Evolutionary conservation across 208 protist species (phyloP).

Genomic region (Leishmania tropica): DNA sequence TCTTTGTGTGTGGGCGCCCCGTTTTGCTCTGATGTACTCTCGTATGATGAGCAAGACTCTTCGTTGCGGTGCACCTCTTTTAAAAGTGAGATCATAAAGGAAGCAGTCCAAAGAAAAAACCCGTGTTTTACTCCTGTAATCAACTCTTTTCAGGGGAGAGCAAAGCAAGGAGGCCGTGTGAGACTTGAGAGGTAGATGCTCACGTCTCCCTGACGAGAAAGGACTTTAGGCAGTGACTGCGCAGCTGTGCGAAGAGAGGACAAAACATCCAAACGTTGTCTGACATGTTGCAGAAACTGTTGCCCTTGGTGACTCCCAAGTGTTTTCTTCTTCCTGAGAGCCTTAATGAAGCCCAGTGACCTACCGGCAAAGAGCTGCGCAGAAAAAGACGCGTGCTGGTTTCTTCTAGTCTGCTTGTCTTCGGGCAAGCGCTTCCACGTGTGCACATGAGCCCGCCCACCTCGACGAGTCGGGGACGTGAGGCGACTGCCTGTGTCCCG

Average conservation of each 20-base stretch:
- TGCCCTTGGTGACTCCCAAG: not conserved
- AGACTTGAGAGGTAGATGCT: not conserved
- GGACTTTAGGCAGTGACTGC: not conserved
- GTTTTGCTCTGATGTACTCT: conserved; percentile 3
- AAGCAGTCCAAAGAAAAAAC: not conserved
- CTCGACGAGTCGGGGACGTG: not conserved
- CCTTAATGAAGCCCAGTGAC: too few relatives aligned
- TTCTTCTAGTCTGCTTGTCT: not conserved
- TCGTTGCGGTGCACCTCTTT: conserved; percentile 9
- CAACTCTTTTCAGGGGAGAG: not conserved
- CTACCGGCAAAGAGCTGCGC: not conserved
- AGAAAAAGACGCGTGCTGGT: not conserved
- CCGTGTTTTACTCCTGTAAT: not conserved
- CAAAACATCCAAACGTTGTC: not conserved
- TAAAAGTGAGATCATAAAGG: not conserved
- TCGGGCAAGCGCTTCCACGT: not conserved
- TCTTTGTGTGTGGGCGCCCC: not conserved
- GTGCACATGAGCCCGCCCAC: not conserved
- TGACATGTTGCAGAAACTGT: not conserved
- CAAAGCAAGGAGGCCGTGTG: not conserved
- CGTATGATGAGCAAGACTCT: conserved; percentile 1
- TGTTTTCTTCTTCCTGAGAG: not conserved
- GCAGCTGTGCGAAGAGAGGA: not conserved
- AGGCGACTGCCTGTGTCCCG: not conserved
- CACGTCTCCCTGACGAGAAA: not conserved